Percentiles rank a stretch among this genome's conserved stretches.
Evolutionary conservation across 257 asterid species (phyloP).

Genomic region (Anisodus tanguticus): DNA sequence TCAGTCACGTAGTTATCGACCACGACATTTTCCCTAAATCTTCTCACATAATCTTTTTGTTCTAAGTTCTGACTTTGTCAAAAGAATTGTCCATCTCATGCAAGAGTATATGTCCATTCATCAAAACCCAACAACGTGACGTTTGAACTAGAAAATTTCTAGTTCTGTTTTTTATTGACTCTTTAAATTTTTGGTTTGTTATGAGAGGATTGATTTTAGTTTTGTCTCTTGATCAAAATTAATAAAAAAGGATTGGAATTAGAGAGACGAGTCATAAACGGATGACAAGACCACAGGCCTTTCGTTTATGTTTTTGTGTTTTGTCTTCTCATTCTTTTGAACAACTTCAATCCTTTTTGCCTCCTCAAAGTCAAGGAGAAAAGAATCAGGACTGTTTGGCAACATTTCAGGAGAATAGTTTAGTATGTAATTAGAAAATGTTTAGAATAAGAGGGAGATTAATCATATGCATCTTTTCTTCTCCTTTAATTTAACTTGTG

Average conservation of each 20-base stretch:
- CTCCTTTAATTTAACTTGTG: neutral
- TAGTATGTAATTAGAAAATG: neutral
- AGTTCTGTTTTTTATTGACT: neutral
- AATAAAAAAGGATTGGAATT: neutral
- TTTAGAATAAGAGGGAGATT: neutral
- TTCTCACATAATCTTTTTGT: neutral
- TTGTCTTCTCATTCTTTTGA: conserved; percentile 40
- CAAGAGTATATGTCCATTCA: too few species aligned
- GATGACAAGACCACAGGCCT: conserved; percentile 19
- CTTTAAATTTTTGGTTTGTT: neutral
- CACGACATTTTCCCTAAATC: conserved; percentile 29
- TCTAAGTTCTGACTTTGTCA: neutral
- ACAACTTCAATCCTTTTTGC: conserved; percentile 40
- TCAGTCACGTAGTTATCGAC: conserved; percentile 29
- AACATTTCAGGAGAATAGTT: neutral
- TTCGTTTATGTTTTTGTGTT: conserved; percentile 15
- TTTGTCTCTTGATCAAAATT: neutral
- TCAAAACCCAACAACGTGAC: neutral
- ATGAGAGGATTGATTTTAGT: neutral
- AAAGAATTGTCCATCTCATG: conserved; percentile 21
- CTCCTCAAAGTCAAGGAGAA: conserved; percentile 33
- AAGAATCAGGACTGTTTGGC: neutral
- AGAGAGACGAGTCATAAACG: conserved; percentile 23
- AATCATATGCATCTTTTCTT: neutral
- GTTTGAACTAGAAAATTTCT: conserved; percentile 12